Evolutionary conservation across 352 stramenopile species (phyloP), one percentile per base, ranked within the genome.

Genomic region (Elongisporangium undulatum): DNA sequence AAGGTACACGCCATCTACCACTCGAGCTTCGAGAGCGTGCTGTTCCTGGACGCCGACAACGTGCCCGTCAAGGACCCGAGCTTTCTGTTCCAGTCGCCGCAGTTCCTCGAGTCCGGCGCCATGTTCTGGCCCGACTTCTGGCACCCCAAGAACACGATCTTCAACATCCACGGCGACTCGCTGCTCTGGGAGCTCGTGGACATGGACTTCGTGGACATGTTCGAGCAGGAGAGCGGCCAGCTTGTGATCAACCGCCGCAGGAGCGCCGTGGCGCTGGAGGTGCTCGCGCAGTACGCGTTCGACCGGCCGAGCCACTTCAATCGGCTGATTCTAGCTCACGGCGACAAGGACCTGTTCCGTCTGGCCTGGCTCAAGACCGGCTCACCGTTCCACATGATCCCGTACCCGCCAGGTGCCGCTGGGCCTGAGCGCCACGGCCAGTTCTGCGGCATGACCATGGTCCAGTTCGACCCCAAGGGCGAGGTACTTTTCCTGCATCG

Each of bases 111-210:
- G 13, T 66, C 61, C 21, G 80, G 79, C 20, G 74, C 84, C 23
- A 51, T 93, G 13, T 92, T 91, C 61, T 93, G 82, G 82, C 82
- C 82, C 8, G 82, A 92, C 51, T 89, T 89, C 56, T 92, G 78
- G 78, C 80, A 90, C 56, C 83, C 83, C 4, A 58, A 72, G 20
- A 75, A 82, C 53, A 89, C 79, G 45, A 87, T 88, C 34, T 90
- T 89, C 65, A 85, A 86, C 50, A 77, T 91, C 56, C 77, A 89
- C 55, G 53, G 61, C 51, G 66, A 72, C 7, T 87, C 74, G 16
- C 61, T 91, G 23, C 53, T 90, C 19, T 91, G 81, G 79, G 60
- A 85, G 61, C 71, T 87, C n/a, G 63, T 91, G 17, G 70, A 87
- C 53, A 64, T 90, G 49, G 52, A 68, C 12, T 82, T 79, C 19